Conservation (phyloP, 2,329 filamentous ascomycete genomes). For the Ophiocordyceps camponoti-saundersi region DNA sequence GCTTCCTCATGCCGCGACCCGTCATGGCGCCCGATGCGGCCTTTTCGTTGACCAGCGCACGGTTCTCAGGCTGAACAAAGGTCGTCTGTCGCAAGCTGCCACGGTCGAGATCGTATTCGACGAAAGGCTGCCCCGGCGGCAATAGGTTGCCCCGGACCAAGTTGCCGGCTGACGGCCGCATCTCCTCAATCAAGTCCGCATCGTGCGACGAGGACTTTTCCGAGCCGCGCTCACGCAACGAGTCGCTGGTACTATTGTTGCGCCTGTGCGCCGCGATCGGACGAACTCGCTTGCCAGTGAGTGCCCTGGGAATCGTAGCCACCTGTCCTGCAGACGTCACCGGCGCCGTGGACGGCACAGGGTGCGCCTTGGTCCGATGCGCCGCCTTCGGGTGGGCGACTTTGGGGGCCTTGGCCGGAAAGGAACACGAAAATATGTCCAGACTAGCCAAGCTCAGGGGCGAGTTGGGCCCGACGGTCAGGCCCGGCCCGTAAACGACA, state of each 20-base stretch:
- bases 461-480: conserved; percentile 17
- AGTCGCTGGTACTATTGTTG: conserved; percentile 77
- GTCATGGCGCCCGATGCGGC: conserved; percentile 43
- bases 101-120: conserved; percentile 41
- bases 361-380: conserved; percentile 34
- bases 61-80: conserved; percentile 24
- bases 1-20: conserved; percentile 63
- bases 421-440: conserved; percentile 46
- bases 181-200: conserved; percentile 35
- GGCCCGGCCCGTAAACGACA: conserved; percentile 6
- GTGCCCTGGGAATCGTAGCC: conserved; percentile 38
- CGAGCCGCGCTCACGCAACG: conserved; percentile 49
- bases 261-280: conserved; percentile 53
- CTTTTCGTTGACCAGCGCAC: conserved; percentile 24
- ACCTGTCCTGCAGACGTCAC: conserved; percentile 31
- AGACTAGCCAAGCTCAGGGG: conserved; percentile 41
- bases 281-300: conserved; percentile 41
- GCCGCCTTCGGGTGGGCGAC: conserved; percentile 19
- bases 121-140: conserved; percentile 66
- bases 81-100: conserved; percentile 35
- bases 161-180: conserved; percentile 58
- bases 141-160: conserved; percentile 76
- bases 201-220: conserved; percentile 35
- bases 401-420: conserved; percentile 34
- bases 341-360: conserved; percentile 31